Evolutionary conservation across 768 basidiomycete species (phyloP).

Genomic region (Tephrocybe sp.): DNA sequence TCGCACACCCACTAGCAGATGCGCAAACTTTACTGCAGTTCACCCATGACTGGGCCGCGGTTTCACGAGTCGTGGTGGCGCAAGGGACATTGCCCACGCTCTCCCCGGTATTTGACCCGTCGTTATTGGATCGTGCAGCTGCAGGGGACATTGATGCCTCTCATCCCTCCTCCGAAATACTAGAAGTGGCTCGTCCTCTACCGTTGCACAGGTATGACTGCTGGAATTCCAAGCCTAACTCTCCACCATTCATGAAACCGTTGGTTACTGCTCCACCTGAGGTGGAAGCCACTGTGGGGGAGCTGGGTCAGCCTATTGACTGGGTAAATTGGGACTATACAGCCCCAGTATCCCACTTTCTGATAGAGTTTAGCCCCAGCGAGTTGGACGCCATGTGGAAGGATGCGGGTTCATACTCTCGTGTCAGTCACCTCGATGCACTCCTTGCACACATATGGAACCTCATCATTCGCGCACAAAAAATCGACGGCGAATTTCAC

Average conservation of each 20-base stretch:
- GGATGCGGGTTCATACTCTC: slow-evolving; percentile 18
- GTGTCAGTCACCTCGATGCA: slow-evolving; percentile 34
- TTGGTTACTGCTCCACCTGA: slow-evolving; percentile 20
- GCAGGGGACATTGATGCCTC: slow-evolving; percentile 29
- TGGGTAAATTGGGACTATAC: slow-evolving; percentile 29
- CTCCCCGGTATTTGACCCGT: slow-evolving; percentile 29
- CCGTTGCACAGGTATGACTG: slow-evolving; percentile 31
- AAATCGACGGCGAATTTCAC: slow-evolving; percentile 18
- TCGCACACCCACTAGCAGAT: slow-evolving; percentile 35
- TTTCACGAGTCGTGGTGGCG: slow-evolving; percentile 21
- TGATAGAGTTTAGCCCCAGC: slow-evolving; percentile 23
- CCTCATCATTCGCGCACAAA: slow-evolving; percentile 30
- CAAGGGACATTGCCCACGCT: slow-evolving; percentile 13
- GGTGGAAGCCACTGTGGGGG: slow-evolving; percentile 3
- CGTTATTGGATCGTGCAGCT: slow-evolving; percentile 26
- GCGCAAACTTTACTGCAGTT: slow-evolving; percentile 34
- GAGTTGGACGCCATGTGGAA: slow-evolving; percentile 33
- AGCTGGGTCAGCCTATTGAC: slow-evolving; percentile 23
- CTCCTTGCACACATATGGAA: slow-evolving; percentile 37
- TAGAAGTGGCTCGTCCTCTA: slow-evolving; percentile 20
- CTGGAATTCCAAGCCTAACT: slow-evolving; percentile 25
- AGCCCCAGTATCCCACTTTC: slow-evolving; percentile 24
- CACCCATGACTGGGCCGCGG: slow-evolving; percentile 32
- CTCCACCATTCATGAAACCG: slow-evolving; percentile 17
- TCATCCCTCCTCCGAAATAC: slow-evolving; percentile 19